Conservation (phyloP, 2,329 filamentous ascomycete genomes). For the Neofusicoccum umdonicola region DNA sequence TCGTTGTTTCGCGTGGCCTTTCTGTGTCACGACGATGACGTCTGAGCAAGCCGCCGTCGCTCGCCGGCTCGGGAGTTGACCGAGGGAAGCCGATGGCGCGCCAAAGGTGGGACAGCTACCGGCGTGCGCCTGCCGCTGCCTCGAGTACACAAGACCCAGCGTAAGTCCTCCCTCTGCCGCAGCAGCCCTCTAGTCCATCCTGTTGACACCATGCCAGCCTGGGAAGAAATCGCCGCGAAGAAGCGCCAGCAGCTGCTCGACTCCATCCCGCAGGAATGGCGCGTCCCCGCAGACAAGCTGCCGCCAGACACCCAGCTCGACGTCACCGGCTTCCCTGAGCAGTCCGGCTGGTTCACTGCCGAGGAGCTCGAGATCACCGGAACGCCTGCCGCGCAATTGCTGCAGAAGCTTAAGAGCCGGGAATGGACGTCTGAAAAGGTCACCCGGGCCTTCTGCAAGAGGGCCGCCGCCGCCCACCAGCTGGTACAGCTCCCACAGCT, state of each 20-base stretch:
- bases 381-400: slow-evolving; percentile 40
- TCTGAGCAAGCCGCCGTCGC: neutral
- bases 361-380: slow-evolving; percentile 53
- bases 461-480: slow-evolving; percentile 55
- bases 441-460: slow-evolving; percentile 54
- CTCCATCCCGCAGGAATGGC: slow-evolving; percentile 18
- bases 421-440: slow-evolving; percentile 54
- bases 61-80: slow-evolving; percentile 2
- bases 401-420: slow-evolving; percentile 40
- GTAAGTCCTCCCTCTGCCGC: neutral
- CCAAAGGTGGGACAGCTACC: slow-evolving; percentile 13
- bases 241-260: slow-evolving; percentile 29
- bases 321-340: slow-evolving; percentile 54
- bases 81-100: slow-evolving; percentile 7
- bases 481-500: slow-evolving; percentile 35
- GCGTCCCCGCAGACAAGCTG: slow-evolving; percentile 39
- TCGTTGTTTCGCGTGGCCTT: neutral
- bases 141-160: neutral
- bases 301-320: slow-evolving; percentile 56
- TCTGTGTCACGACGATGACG: neutral
- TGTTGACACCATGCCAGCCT: slow-evolving; percentile 22
- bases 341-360: slow-evolving; percentile 59
- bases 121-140: neutral
- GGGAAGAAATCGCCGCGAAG: slow-evolving; percentile 30
- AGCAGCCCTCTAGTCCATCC: neutral